Base-by-base conservation (phyloP, 805 yeast genomes). In the Yarrowia sp. region DNA sequence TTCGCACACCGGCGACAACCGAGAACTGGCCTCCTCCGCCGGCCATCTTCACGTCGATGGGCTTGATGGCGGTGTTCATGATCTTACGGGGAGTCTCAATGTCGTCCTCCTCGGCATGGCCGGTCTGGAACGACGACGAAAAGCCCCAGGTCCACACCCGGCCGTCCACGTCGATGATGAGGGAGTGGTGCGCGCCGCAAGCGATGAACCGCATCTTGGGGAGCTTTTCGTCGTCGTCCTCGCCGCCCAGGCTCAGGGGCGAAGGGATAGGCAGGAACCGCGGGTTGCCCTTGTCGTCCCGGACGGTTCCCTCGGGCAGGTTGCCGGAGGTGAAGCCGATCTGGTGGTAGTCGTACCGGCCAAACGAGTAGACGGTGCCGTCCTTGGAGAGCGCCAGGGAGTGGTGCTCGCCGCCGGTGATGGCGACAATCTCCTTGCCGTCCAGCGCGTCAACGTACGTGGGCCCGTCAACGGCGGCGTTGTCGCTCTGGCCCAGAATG, bases 11-110 rank as follows among this genome's bases (percentile, higher is more conserved):
- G 47, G 92, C 98, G 76, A 94, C 85, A 9, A 92, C 89, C 66
- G 96, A 89, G 75, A 91, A 95, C 79, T 95, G 99, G 24, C 98
- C 99, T 70, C 99, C 99, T 56, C 95, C 95, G n/a, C 96, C 93
- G 70, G 90, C 84, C 53, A 86, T 71, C 52, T 81, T 75, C 72
- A 95, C 91, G 70, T 88, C 85, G 68, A 90, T 88, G 67, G 85
- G 85, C 73, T 87, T 89, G 0, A 98, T 92, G 2, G 99, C 99
- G 4, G 98, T 95, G 77, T 96, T 95, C 72, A 87, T 86, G 73
- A 95, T 91, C 77, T 94, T 85, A 0, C 97, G 90, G 52, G 99
- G 99, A 20, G 81, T 81, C 66, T 87, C 96, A 67, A 92, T 89
- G 76, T 95, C 98, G 56, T 85, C 91, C 43, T 90, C 89, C 76